Conservation (phyloP, 495 filamentous ascomycete genomes). For the Lindgomyces ingoldianus region DNA sequence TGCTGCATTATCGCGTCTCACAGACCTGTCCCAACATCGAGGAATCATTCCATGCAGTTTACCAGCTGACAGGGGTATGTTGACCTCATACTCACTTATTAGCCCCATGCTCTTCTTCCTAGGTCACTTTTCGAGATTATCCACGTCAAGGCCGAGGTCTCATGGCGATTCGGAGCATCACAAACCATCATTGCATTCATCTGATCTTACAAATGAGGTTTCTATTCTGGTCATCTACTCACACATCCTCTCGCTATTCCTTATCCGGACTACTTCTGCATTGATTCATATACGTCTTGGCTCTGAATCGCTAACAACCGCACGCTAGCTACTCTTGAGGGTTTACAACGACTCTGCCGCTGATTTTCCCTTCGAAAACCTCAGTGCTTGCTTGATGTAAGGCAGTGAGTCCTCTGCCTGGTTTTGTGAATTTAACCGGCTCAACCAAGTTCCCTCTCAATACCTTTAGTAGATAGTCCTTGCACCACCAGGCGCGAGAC, state of each 20-base stretch:
- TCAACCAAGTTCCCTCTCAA: conserved; percentile 28
- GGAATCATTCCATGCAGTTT: too few species aligned
- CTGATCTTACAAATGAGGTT: conserved; percentile 3
- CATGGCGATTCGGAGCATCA: too few species aligned
- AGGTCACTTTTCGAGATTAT: too few species aligned
- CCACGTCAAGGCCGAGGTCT: too few species aligned
- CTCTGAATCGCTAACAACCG: not conserved
- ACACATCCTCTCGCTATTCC: conserved; percentile 11
- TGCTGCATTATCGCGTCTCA: too few species aligned
- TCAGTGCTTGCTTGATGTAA: conserved; percentile 24
- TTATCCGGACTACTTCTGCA: not conserved
- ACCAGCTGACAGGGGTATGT: too few species aligned
- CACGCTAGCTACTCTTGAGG: conserved; percentile 24
- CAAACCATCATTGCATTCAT: too few species aligned
- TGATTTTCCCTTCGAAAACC: conserved; percentile 30
- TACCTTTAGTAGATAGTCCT: conserved; percentile 33
- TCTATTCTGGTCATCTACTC: conserved; percentile 14
- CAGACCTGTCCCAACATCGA: too few species aligned
- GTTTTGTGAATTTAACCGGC: conserved; percentile 27
- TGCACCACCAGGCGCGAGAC: conserved; percentile 34
- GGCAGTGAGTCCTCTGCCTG: conserved; percentile 22
- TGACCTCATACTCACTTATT: too few species aligned
- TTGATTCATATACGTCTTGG: not conserved
- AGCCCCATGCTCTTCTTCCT: too few species aligned
- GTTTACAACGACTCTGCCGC: conserved; percentile 28